These are phyloP conservation scores for Tulasnella sp. DNA, from an alignment of 768 basidiomycete species.

Conservation along the genomic window DNA sequence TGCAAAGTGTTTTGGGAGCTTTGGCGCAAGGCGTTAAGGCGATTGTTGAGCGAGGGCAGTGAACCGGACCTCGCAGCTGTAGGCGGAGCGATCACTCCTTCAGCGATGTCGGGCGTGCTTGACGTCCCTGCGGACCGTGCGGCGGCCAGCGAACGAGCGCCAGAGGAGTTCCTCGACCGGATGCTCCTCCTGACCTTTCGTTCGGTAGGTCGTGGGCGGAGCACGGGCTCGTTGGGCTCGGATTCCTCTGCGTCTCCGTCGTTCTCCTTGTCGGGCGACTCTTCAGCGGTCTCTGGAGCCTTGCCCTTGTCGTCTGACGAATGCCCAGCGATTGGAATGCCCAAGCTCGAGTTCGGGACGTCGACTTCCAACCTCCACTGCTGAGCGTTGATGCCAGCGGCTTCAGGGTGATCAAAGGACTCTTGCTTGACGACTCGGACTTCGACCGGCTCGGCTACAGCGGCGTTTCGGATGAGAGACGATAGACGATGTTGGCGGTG, in stretches of 20 bases:
- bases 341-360: not conserved
- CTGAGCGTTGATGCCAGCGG: not conserved
- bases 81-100: not conserved
- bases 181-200: not conserved
- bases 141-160: constrained; percentile 3
- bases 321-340: not conserved
- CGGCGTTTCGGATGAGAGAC: constrained; percentile 14
- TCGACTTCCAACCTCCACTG: constrained; percentile 1
- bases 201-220: not conserved
- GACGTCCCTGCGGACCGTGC: not conserved
- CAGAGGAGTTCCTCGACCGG: constrained; percentile 16
- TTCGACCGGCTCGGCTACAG: constrained; percentile 14
- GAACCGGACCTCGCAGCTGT: not conserved
- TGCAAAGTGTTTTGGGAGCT: not conserved
- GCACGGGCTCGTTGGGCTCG: not conserved
- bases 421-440: constrained; percentile 29
- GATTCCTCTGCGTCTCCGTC: not conserved
- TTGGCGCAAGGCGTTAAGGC: constrained; percentile 7
- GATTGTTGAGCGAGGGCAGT: not conserved
- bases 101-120: not conserved
- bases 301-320: not conserved
- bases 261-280: not conserved
- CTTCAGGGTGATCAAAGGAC: not conserved
- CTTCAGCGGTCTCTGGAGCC: not conserved
- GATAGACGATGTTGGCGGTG: constrained; percentile 2